A percentile compares a stretch with the other conserved stretches of the same genome.
Conservation (phyloP, 179 eudicot species). For the Corrigiola litoralis region DNA sequence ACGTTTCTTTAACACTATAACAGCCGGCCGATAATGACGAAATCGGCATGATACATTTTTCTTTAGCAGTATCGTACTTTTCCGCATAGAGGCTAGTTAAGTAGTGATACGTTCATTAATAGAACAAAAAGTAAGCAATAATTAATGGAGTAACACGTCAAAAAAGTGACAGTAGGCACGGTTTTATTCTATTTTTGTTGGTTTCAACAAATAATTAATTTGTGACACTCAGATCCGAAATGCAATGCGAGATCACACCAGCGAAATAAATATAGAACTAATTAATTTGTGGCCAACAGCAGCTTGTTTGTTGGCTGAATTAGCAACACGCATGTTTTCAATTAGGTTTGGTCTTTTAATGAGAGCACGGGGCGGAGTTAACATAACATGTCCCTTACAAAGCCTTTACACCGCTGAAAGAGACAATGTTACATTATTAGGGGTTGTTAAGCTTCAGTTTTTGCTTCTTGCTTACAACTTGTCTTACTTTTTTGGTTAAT, state of each 20-base stretch:
- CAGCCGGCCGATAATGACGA: too few relatives aligned
- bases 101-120: background rate
- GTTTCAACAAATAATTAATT: background rate
- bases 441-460: background rate
- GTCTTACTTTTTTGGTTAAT: background rate
- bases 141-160: slow-evolving; percentile 9
- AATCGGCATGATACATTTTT: too few relatives aligned
- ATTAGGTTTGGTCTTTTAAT: background rate
- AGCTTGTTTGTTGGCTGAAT: slow-evolving; percentile 22
- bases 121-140: background rate
- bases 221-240: slow-evolving; percentile 17
- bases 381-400: too few relatives aligned
- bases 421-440: slow-evolving; percentile 1
- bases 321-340: slow-evolving; percentile 24
- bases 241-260: slow-evolving; percentile 19
- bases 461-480: background rate
- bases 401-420: slow-evolving; percentile 5
- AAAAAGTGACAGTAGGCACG: slow-evolving; percentile 4
- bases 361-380: slow-evolving; percentile 3
- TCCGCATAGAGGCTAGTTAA: too few relatives aligned
- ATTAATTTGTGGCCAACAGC: slow-evolving; percentile 9
- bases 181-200: background rate
- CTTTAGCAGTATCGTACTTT: too few relatives aligned
- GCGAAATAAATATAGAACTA: background rate
- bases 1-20: too few relatives aligned